phyloP scores from a whole-genome alignment of 495 filamentous ascomycete species.

The Hypoxylon perforatum region DNA sequence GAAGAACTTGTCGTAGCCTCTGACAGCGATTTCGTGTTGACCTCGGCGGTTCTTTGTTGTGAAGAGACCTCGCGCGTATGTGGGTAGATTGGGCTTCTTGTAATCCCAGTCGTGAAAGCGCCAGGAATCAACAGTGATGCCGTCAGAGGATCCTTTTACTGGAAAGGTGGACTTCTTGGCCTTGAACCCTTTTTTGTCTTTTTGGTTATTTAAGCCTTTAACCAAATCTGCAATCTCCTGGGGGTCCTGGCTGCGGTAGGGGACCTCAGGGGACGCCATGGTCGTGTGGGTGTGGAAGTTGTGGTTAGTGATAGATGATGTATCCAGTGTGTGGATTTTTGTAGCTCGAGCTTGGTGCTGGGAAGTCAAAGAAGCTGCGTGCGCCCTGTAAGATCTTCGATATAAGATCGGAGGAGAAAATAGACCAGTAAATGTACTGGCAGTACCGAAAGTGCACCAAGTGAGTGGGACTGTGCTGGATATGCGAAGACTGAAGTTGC shows the following conservation, averaged over 20 bases:
- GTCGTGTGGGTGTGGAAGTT: not conserved
- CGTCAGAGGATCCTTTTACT: conserved; percentile 66
- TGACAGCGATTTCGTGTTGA: conserved; percentile 77
- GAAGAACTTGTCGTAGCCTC: conserved; percentile 99
- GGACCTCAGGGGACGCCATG: conserved; percentile 50
- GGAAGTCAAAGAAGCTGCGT: not conserved
- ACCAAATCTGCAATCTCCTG: conserved; percentile 70
- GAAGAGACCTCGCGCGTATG: conserved; percentile 92
- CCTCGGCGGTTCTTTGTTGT: conserved; percentile 73
- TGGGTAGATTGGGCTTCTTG: conserved; percentile 84
- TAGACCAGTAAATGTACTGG: not conserved
- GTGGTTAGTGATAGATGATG: conserved; percentile 1
- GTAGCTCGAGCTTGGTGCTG: conserved; percentile 1
- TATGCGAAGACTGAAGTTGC: too few species aligned
- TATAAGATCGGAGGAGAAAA: not conserved
- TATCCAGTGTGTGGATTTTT: not conserved
- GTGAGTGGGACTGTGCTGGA: too few species aligned
- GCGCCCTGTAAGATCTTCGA: not conserved
- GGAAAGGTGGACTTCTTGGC: conserved; percentile 80
- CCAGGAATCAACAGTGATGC: conserved; percentile 86
- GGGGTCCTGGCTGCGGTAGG: conserved; percentile 72
- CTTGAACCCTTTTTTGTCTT: conserved; percentile 62
- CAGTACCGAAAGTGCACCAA: too few species aligned
- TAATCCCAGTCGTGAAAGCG: conserved; percentile 94
- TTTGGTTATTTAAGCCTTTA: conserved; percentile 62